phyloP scores from a whole-genome alignment of 805 yeast genomes.

The Candida nonsorbophila region DNA sequence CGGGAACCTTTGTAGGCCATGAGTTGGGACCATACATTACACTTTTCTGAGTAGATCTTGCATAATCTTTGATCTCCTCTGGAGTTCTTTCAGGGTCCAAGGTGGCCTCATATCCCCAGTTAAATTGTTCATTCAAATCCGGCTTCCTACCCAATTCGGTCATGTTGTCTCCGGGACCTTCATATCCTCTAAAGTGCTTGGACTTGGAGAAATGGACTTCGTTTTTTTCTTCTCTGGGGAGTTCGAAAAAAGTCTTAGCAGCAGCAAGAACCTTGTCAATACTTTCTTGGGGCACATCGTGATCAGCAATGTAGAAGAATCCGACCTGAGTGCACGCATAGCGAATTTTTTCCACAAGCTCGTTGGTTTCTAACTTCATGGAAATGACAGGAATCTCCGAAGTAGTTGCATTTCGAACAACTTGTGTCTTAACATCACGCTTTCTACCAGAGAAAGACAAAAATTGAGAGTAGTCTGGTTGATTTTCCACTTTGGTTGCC shows the following conservation, averaged over 20 bases:
- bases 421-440: constrained; percentile 3
- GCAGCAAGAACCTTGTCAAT: constrained; percentile 3
- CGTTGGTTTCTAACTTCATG: constrained; percentile 1
- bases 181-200: constrained; percentile 9
- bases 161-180: constrained; percentile 9
- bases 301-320: constrained; percentile 8
- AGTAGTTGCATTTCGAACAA: constrained; percentile 7
- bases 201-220: constrained; percentile 8
- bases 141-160: constrained; percentile 8
- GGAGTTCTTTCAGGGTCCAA: constrained; percentile 6
- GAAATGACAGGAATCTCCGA: constrained; percentile 10
- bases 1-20: constrained; percentile 7
- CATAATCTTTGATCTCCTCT: constrained; percentile 6
- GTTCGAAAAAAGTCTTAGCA: constrained; percentile 7
- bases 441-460: constrained; percentile 7
- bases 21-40: constrained; percentile 8
- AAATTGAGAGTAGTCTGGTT: too few relatives aligned
- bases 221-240: constrained; percentile 5
- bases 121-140: constrained; percentile 10
- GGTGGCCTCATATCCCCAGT: constrained; percentile 9
- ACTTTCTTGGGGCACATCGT: constrained; percentile 4
- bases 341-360: constrained; percentile 4
- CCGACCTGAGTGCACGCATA: constrained; percentile 9
- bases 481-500: too few relatives aligned
- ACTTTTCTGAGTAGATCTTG: constrained; percentile 1